phyloP scores from a whole-genome alignment of 805 yeast species.

The Starmera caribaea region DNA sequence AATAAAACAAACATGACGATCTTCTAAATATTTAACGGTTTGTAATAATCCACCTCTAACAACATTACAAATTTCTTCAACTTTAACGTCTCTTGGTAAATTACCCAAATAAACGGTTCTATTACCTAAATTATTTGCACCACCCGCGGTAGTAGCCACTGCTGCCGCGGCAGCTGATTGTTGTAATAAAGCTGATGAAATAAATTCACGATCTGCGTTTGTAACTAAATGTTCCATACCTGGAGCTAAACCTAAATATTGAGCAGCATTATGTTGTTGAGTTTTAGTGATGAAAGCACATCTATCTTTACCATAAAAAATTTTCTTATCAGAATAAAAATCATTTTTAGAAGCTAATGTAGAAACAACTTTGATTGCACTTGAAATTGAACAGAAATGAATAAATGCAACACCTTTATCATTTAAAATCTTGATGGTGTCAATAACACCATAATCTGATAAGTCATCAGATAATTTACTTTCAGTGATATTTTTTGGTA shows the following conservation, averaged over 20 bases:
- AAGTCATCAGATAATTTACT: conserved; percentile 60
- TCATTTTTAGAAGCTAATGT: conserved; percentile 54
- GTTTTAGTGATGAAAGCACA: conserved; percentile 92
- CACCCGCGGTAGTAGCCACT: conserved; percentile 91
- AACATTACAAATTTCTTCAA: conserved; percentile 92
- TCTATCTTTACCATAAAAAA: conserved; percentile 89
- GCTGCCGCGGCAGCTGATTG: conserved; percentile 98
- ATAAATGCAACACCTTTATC: conserved; percentile 86
- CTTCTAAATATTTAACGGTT: conserved; percentile 68
- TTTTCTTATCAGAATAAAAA: conserved; percentile 66
- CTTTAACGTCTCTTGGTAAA: conserved; percentile 77
- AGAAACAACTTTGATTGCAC: conserved; percentile 82
- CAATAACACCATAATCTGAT: conserved; percentile 70
- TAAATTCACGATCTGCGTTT: conserved; percentile 48
- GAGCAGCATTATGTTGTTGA: conserved; percentile 96
- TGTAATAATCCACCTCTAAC: conserved; percentile 93
- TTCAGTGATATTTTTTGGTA: conserved; percentile 58
- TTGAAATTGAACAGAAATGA: conserved; percentile 76
- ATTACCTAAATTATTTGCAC: conserved; percentile 84
- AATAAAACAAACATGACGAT: conserved; percentile 86
- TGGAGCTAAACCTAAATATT: conserved; percentile 84
- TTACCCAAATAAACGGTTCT: conserved; percentile 89
- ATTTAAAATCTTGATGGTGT: conserved; percentile 67
- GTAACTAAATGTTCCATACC: conserved; percentile 76
- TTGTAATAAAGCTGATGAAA: conserved; percentile 71